phyloP scores from a whole-genome alignment of 441 rosid species.

The Corymbia citriodora region DNA sequence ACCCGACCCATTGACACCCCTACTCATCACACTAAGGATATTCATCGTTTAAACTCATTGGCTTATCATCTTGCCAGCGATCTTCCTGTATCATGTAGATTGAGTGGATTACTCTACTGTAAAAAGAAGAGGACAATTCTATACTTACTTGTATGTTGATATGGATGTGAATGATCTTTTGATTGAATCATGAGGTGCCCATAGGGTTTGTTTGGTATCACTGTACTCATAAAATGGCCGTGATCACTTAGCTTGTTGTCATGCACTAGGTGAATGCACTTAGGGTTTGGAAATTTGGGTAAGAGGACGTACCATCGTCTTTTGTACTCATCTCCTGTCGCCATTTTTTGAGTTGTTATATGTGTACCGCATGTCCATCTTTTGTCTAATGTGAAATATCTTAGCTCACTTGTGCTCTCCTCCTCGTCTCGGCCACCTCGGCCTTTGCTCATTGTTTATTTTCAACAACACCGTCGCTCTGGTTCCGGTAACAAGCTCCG shows the following conservation, averaged over 20 bases:
- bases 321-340: neutral
- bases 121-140: neutral
- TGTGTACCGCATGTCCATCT: neutral
- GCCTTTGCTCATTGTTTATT: neutral
- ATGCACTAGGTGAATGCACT: neutral
- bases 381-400: neutral
- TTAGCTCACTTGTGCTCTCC: neutral
- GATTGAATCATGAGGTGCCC: neutral
- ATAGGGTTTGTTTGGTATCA: too few species aligned
- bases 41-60: neutral
- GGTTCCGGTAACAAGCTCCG: neutral
- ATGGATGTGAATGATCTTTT: neutral
- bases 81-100: neutral
- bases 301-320: neutral
- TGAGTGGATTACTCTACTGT: too few species aligned
- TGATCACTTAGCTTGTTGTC: neutral
- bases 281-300: neutral
- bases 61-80: neutral
- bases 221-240: too few species aligned
- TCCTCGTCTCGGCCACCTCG: neutral
- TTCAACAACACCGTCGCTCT: neutral
- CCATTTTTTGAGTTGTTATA: neutral
- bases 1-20: too few species aligned
- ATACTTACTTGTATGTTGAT: neutral
- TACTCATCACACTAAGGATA: too few species aligned